phyloP scores from a whole-genome alignment of 148 eudicot species.

The Nepenthes gracilis region DNA sequence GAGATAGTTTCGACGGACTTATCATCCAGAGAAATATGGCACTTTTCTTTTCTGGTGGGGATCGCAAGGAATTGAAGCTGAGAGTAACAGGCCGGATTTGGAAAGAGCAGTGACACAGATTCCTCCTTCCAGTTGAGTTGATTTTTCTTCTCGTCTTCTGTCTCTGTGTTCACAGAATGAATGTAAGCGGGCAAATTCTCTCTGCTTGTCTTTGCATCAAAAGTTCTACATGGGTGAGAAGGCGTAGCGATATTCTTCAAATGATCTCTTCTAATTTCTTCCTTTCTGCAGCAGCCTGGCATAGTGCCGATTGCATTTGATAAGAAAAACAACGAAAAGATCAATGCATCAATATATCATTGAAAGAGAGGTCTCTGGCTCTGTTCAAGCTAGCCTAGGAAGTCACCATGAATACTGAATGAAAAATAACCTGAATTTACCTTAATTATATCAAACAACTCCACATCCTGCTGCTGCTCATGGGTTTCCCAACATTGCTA shows the following conservation, averaged over 20 bases:
- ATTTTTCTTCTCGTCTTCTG: constrained; percentile 3
- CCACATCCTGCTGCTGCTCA: too few species aligned
- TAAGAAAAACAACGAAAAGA: too few species aligned
- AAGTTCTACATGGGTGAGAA: not conserved
- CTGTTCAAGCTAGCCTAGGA: too few species aligned
- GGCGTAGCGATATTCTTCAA: not conserved
- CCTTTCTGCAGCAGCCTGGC: too few species aligned
- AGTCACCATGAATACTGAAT: too few species aligned
- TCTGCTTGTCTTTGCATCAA: constrained; percentile 32
- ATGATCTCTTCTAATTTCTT: not conserved
- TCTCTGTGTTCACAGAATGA: constrained; percentile 10
- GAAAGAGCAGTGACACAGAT: constrained; percentile 25
- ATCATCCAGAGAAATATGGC: constrained; percentile 54
- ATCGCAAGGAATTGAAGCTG: constrained; percentile 48
- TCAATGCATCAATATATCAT: too few species aligned
- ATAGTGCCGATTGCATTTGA: too few species aligned
- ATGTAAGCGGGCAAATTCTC: constrained; percentile 30
- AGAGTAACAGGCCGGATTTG: constrained; percentile 46
- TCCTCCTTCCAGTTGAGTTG: not conserved
- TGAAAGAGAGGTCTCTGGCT: too few species aligned
- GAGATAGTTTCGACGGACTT: constrained; percentile 49
- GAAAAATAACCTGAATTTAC: too few species aligned
- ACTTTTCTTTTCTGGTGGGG: constrained; percentile 62
- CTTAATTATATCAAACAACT: too few species aligned
- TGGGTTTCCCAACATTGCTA: too few species aligned